These are phyloP conservation scores for Tricladium varicosporioides DNA, from an alignment of 2,329 filamentous ascomycete species.

Conservation along the genomic window DNA sequence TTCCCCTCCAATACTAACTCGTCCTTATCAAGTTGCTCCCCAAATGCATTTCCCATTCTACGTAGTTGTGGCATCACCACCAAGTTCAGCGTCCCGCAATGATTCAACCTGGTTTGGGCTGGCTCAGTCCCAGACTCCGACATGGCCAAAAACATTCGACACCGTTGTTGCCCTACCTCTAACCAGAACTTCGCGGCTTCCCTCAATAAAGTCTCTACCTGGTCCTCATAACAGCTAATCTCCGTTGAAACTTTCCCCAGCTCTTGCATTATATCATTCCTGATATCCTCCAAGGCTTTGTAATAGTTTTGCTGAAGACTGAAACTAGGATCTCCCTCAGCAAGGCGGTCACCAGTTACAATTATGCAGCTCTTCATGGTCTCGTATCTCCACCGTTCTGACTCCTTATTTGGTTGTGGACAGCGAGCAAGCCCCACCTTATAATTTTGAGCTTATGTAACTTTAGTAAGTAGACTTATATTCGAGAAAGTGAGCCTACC, in stretches of 20 bases:
- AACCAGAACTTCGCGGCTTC: conserved; percentile 6
- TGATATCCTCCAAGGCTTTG: not conserved
- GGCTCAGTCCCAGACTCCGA: not conserved
- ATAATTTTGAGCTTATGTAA: not conserved
- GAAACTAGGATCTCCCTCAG: not conserved
- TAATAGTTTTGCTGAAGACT: conserved; percentile 4
- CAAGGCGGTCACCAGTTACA: not conserved
- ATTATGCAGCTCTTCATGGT: not conserved
- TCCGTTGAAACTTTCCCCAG: not conserved
- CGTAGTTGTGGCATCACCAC: conserved; percentile 8
- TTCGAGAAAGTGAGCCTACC: not conserved
- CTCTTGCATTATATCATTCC: not conserved
- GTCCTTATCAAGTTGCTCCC: conserved; percentile 7
- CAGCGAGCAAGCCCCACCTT: not conserved
- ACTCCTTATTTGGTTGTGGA: not conserved
- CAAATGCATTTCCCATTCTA: conserved; percentile 11
- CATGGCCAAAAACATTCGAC: conserved; percentile 2
- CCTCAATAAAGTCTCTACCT: not conserved
- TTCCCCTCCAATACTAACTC: conserved; percentile 7
- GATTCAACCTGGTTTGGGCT: not conserved
- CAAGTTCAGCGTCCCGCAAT: conserved; percentile 1
- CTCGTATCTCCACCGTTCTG: conserved; percentile 9
- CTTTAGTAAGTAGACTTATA: not conserved
- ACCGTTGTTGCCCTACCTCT: conserved; percentile 6
- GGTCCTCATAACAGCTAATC: not conserved